Evolutionary conservation across 345 rosid species (phyloP).

Genomic region (Citrus cavaleriei): DNA sequence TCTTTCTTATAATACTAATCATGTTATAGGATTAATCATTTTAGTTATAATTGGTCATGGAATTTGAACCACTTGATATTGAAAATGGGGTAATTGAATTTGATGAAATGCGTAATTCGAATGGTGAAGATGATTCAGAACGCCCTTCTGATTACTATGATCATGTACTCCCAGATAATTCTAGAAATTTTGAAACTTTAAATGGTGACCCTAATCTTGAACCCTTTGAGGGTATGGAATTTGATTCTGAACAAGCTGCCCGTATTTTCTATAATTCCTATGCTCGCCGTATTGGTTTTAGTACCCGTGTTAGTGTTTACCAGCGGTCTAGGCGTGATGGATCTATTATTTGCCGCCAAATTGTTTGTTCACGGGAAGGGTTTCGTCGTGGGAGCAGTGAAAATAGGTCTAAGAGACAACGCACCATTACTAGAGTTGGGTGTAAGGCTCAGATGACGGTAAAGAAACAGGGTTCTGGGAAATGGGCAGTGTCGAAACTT

Average conservation of each 20-base stretch:
- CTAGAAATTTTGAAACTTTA: not conserved
- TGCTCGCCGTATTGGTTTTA: conserved; percentile 47
- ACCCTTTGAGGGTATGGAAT: conserved; percentile 41
- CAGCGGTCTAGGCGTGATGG: conserved; percentile 43
- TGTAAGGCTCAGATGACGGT: conserved; percentile 44
- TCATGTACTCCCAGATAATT: not conserved
- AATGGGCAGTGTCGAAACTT: conserved; percentile 36
- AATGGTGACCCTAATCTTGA: conserved; percentile 26
- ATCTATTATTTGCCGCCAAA: conserved; percentile 36
- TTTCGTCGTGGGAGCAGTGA: conserved; percentile 28
- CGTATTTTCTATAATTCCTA: conserved; percentile 39
- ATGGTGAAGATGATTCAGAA: conserved; percentile 3
- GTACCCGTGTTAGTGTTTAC: conserved; percentile 34
- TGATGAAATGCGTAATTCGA: conserved; percentile 10
- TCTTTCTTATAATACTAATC: not conserved
- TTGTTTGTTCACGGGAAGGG: conserved; percentile 47
- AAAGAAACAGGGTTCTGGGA: conserved; percentile 37
- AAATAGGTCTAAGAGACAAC: conserved; percentile 32
- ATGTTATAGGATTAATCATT: conserved; percentile 4
- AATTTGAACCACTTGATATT: conserved; percentile 13
- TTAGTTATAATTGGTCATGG: conserved; percentile 9
- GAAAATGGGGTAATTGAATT: conserved; percentile 13
- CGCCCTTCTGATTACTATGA: conserved; percentile 4
- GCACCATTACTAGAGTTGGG: conserved; percentile 42
- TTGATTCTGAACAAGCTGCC: conserved; percentile 46